phyloP scores from a whole-genome alignment of 306 rosid species.

The Pyrus bretschneideri region DNA sequence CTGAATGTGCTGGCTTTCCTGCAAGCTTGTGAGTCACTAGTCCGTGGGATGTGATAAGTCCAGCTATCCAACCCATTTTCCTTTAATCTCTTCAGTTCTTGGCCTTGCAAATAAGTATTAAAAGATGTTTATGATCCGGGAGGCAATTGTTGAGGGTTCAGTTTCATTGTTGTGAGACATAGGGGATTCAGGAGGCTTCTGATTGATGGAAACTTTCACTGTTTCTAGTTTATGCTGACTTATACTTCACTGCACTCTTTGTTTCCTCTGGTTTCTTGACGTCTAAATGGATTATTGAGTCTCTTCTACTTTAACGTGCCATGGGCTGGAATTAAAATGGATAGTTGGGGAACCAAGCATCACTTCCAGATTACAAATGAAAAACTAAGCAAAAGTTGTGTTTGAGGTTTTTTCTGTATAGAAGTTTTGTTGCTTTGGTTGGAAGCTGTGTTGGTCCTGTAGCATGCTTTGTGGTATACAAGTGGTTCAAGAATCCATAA shows the following conservation, averaged over 20 bases:
- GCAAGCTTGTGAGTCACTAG: slow-evolving; percentile 19
- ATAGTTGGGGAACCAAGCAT: slow-evolving; percentile 3
- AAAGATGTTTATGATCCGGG: slow-evolving; percentile 12
- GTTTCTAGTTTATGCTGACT: slow-evolving; percentile 18
- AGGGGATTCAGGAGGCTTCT: slow-evolving; percentile 1
- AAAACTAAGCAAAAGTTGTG: neutral
- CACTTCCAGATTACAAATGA: neutral
- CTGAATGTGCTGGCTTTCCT: slow-evolving; percentile 18
- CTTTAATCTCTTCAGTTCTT: slow-evolving; percentile 15
- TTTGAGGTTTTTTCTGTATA: too few relatives aligned
- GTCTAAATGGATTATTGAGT: slow-evolving; percentile 22
- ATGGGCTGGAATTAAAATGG: slow-evolving; percentile 14
- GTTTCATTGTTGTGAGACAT: slow-evolving; percentile 5
- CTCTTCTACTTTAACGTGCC: slow-evolving; percentile 5
- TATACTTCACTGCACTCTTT: slow-evolving; percentile 12
- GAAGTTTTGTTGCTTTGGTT: neutral
- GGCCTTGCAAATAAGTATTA: slow-evolving; percentile 12
- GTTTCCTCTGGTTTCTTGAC: slow-evolving; percentile 19
- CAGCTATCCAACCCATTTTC: slow-evolving; percentile 19
- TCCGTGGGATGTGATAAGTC: slow-evolving; percentile 21
- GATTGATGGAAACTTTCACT: slow-evolving; percentile 11
- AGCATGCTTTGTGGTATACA: neutral
- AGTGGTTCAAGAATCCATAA: slow-evolving; percentile 4
- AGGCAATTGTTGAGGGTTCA: slow-evolving; percentile 23
- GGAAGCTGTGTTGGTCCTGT: slow-evolving; percentile 2